Evolutionary conservation across 352 stramenopile species (phyloP), one percentile per base, ranked within the genome.

Genomic region (Globisporangium rhizosaccharum): DNA sequence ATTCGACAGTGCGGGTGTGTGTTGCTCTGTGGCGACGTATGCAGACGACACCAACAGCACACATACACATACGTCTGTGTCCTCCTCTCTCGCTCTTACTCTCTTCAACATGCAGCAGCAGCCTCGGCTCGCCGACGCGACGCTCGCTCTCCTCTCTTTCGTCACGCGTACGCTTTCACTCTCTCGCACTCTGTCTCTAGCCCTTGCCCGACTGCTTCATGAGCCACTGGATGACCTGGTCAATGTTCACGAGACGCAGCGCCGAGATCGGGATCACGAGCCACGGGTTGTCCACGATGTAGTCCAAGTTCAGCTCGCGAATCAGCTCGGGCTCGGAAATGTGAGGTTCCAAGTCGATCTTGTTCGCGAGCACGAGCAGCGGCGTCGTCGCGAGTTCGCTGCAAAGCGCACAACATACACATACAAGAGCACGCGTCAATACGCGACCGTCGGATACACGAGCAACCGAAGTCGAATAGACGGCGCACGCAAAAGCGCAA

Each of bases 231-330:
- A 98, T 94, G 59, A 98, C 93, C 72, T 98, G 94, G 76, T 99
- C 96, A 61, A 99, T 97, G 82, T 98, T 98, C 49, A 97, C 96
- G 61, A 96, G 87, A 56, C 96, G 92, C 45, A 99, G 79, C 25
- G 96, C 96, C 64, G 91, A 98, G 73, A 98, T 98, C 41, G 96
- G 96, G 64, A 99, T 97, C 48, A 99, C 92, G 60, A 99, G 96
- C 96, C 96, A 99, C 46, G 96, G 96, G 62, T 98, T 99, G 68
- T 98, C 96, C 67, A 98, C 94, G 51, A 99, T 97, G 80, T 99
- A 98, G 74, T 99, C 97, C 66, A 99, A 76, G 75, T 98, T 98
- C 54, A 99, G 81, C 73, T 98, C 91, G 52, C 96, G 82, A 54
- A 96, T 96, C 51, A 96, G 77, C 63, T 96, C 87, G 17, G 85